Base-by-base conservation (phyloP, 2,329 filamentous ascomycete genomes). In the Neoascochyta sp. region DNA sequence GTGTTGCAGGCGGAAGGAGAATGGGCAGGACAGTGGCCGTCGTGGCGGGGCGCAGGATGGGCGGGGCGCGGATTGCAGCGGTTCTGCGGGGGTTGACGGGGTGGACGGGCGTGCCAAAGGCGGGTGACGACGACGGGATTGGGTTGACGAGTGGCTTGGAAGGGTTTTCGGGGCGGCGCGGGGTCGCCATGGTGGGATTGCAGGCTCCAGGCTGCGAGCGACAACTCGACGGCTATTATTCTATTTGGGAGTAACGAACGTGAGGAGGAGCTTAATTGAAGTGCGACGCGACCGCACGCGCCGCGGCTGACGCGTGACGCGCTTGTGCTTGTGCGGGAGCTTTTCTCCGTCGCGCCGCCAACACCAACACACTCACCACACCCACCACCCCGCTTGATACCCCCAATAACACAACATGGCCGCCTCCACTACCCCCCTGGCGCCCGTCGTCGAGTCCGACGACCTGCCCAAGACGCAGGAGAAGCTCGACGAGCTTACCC, bases 111-210 rank as follows among this genome's bases (percentile, higher is more conserved):
- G 89, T 95, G 28, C 79, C 87, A 64, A 95, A 95, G 22, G 83
- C 87, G 7, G 89, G 87, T 12, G 88, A 95, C 1, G 88, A 94
- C 0, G 89, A 95, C 4, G 86, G 86, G 39, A 92, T 80, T 22
- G 76, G 74, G 28, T 83, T 80, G 3, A 52, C 36, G 8, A 51
- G 35, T 3, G 53, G 39, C n/a, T 41, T 46, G 7, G 52, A 48
- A 13, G 58, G 54, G 39, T 58, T 54, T 4, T 54, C 55, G 22
- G 51, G 45, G 30, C 55, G 46, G 43, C 49, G 42, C 24, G 50
- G 20, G 9, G 56, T 59, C 24, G 56, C 38, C 54, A 62, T 59
- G 12, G 10, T 38, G 29, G 19, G 22, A 17, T 33, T 35, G 17
- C 18, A 33, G n/a, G n/a, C n/a, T n/a, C n/a, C n/a, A n/a, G n/a